Conservation (phyloP, 148 eudicot genomes). For the Limonium bicolor region DNA sequence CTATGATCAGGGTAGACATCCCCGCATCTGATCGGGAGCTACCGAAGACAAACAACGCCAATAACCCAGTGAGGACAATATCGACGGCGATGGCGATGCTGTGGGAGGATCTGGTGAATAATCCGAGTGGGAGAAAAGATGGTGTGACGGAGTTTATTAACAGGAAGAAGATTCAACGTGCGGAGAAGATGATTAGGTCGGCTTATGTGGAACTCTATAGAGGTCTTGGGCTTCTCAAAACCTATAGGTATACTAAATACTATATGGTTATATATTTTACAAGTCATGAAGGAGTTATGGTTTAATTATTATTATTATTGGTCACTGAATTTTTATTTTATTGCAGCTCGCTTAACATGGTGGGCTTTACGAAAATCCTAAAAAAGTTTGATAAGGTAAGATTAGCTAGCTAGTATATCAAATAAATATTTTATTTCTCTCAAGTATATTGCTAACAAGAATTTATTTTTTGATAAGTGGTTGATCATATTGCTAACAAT, state of each 20-base stretch:
- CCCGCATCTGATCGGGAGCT: slow-evolving; percentile 40
- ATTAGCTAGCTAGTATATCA: neutral
- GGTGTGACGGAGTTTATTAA: slow-evolving; percentile 42
- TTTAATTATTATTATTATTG: neutral
- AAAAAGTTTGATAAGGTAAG: slow-evolving; percentile 95
- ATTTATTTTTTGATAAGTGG: neutral
- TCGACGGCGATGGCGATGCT: slow-evolving; percentile 59
- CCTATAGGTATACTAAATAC: slow-evolving; percentile 43
- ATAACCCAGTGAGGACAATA: slow-evolving; percentile 35
- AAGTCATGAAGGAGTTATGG: neutral
- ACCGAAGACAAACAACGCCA: neutral
- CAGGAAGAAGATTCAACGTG: slow-evolving; percentile 72
- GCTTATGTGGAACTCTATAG: slow-evolving; percentile 87
- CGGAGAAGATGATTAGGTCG: slow-evolving; percentile 87
- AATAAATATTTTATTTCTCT: neutral
- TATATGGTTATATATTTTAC: neutral
- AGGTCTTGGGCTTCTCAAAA: slow-evolving; percentile 78
- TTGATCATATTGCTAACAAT: neutral
- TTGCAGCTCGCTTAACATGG: slow-evolving; percentile 86
- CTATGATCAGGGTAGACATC: slow-evolving; percentile 66
- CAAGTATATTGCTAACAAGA: neutral
- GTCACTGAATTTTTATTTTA: neutral
- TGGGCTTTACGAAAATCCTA: slow-evolving; percentile 81
- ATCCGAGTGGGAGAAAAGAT: slow-evolving; percentile 39
- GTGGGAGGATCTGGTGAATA: slow-evolving; percentile 77